Base-by-base conservation (phyloP, 768 basidiomycete genomes). In the Lyophyllum semitale region DNA sequence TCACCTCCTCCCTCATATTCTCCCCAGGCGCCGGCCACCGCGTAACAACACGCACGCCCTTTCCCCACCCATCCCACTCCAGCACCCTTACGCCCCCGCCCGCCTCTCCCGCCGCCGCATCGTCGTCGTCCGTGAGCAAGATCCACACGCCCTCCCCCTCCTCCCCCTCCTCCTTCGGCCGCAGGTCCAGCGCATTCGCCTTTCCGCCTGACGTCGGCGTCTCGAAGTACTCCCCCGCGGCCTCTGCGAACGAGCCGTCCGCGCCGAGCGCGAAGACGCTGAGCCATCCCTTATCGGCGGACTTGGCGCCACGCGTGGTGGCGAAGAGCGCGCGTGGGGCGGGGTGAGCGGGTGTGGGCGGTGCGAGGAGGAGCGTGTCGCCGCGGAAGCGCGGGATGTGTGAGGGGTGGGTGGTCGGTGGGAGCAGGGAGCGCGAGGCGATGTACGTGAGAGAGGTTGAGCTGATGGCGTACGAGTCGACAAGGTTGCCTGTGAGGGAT, bases 121-220 rank as follows among this genome's bases (percentile, higher is more conserved):
- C 73, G 43, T 77, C 73, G 51, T 82, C 81, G 57, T 83, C 80
- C 8, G 81, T 82, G 0, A 83, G 67, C 0, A 80, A 50, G 15
- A 83, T 74, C 79, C 79, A 83, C 9, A 78, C 63, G 0, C 71
- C 75, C 11, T 69, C 68, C 3, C 54, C 62, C 6, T 57, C 57
- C 3, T 60, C 53, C 3, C 59, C 53, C 3, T 47, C 54, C 7
- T 26, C 58, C 57, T 78, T 79, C 8, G 69, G 51, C 6, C 71
- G 57, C 6, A 82, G 51, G 51, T 82, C 80, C 9, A 82, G 68
- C 3, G 80, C 82, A 52, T 82, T 76, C 12, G 82, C 82, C 66
- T 78, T 81, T 1, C 82, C 80, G 12, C 79, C 79, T 0, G 77
- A 76, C 1, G 80, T 82, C 1, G 71, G 69, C 0, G 80, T 80